Evolutionary conservation across 108 stramenopile genomes (phyloP).

Genomic region (Epipyxis sp.): DNA sequence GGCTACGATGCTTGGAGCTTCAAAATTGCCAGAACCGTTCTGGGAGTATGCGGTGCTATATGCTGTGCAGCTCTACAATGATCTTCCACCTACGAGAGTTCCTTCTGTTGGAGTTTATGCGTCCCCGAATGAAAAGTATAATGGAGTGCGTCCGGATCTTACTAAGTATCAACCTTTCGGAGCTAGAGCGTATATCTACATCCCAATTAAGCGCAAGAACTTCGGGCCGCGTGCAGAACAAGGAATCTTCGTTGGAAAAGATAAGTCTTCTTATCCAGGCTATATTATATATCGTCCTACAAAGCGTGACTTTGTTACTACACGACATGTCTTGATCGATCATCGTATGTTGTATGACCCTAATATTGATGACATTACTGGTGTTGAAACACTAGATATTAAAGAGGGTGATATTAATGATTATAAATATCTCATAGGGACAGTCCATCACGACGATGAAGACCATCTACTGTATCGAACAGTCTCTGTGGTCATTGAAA

Average conservation of each 20-base stretch:
- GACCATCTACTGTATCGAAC: background rate
- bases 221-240: background rate
- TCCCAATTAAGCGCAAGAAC: slow-evolving; percentile 18
- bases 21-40: slow-evolving; percentile 17
- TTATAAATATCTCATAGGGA: background rate
- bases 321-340: too few species aligned
- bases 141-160: background rate
- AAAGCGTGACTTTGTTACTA: slow-evolving; percentile 18
- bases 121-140: slow-evolving; percentile 4
- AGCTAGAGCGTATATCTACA: background rate
- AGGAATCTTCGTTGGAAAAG: slow-evolving; percentile 4
- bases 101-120: background rate
- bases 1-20: background rate
- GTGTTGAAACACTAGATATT: too few species aligned
- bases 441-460: background rate
- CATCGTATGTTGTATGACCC: too few species aligned
- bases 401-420: background rate
- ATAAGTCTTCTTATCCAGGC: background rate
- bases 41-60: background rate
- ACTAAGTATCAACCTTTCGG: slow-evolving; percentile 15
- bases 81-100: background rate
- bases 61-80: slow-evolving; percentile 20
- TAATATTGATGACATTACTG: too few species aligned
- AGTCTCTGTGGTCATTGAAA: too few species aligned
- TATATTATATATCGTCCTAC: slow-evolving; percentile 14